Percentiles rank a stretch among this genome's conserved stretches.
Conservation (phyloP, 805 yeast species). For the Barnettozyma siamensis region DNA sequence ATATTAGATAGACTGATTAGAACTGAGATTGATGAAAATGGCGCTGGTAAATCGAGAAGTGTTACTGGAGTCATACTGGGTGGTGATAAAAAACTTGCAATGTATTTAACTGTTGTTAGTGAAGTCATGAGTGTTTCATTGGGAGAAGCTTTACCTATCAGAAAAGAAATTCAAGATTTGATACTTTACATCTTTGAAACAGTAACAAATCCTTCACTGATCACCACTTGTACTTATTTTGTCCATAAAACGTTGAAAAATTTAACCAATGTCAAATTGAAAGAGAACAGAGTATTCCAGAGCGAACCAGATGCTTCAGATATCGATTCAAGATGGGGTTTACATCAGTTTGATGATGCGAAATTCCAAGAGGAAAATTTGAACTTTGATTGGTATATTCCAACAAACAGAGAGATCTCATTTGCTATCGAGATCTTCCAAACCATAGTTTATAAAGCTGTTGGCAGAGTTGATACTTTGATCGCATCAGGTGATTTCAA, state of each 20-base stretch:
- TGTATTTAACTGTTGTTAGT: slow-evolving; percentile 65
- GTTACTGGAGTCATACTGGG: slow-evolving; percentile 60
- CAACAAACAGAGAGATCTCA: slow-evolving; percentile 47
- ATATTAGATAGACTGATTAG: slow-evolving; percentile 39
- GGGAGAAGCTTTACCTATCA: slow-evolving; percentile 37
- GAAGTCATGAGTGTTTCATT: slow-evolving; percentile 69
- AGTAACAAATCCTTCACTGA: slow-evolving; percentile 47
- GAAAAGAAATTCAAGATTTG: slow-evolving; percentile 39
- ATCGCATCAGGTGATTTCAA: slow-evolving; percentile 22
- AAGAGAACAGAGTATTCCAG: slow-evolving; percentile 49
- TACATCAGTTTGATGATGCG: slow-evolving; percentile 49
- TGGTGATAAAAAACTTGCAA: slow-evolving; percentile 70
- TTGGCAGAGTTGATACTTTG: slow-evolving; percentile 35
- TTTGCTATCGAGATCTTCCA: slow-evolving; percentile 59
- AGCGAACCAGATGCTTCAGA: slow-evolving; percentile 33
- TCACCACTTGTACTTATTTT: slow-evolving; percentile 53
- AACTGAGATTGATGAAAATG: slow-evolving; percentile 66
- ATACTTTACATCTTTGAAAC: slow-evolving; percentile 24
- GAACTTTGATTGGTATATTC: slow-evolving; percentile 70
- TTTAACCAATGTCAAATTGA: slow-evolving; percentile 52
- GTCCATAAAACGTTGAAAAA: slow-evolving; percentile 64
- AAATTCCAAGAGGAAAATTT: slow-evolving; percentile 46
- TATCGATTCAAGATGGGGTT: slow-evolving; percentile 65
- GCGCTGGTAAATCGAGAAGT: slow-evolving; percentile 72
- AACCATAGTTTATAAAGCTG: slow-evolving; percentile 37